Evolutionary conservation across 768 basidiomycete species (phyloP).

Genomic region (Tulasnella sp.): DNA sequence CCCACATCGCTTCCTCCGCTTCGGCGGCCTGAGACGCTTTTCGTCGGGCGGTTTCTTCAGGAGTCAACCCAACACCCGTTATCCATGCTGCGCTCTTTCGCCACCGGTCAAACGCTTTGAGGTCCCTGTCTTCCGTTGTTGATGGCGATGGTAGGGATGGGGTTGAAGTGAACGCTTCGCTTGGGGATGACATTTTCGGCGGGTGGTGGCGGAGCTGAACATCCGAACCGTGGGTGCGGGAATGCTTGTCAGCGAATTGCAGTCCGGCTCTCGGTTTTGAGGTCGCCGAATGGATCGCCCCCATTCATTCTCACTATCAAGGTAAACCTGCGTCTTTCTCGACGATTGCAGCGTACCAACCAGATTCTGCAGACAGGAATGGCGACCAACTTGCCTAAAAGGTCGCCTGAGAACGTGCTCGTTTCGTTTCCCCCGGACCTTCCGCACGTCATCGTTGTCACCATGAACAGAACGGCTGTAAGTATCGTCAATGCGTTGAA

Average conservation of each 20-base stretch:
- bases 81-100: conserved; percentile 35
- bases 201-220: neutral
- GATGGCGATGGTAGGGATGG: neutral
- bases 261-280: neutral
- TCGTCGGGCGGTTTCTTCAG: conserved; percentile 29
- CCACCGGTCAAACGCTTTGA: conserved; percentile 38
- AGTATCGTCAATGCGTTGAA: neutral
- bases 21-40: conserved; percentile 23
- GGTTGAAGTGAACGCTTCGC: neutral
- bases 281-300: no score
- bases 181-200: neutral
- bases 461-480: conserved; percentile 49
- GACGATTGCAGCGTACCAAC: no score
- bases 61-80: conserved; percentile 40
- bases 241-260: no score
- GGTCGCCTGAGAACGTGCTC: conserved; percentile 16
- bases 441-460: conserved; percentile 42
- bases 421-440: conserved; percentile 24
- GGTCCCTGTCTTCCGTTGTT: neutral
- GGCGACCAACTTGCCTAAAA: neutral
- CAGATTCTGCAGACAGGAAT: no score
- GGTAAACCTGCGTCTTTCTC: no score
- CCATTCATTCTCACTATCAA: no score
- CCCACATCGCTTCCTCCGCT: conserved; percentile 29
- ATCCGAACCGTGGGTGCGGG: neutral